Evolutionary conservation across 75 land plant genomes (phyloP).

Genomic region (Ceratopteris richardii): DNA sequence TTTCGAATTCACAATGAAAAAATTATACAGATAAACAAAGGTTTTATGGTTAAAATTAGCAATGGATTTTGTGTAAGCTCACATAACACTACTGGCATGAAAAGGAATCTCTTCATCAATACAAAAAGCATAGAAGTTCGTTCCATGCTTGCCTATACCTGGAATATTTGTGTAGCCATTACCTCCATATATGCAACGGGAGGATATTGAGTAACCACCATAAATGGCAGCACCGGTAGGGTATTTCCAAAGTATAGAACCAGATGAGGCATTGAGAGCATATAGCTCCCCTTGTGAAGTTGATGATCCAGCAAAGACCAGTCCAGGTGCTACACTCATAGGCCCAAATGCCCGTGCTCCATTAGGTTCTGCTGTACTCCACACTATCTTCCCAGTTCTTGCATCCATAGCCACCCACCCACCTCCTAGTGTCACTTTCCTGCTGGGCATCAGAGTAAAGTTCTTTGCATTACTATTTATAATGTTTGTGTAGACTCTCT

Average conservation of each 20-base stretch:
- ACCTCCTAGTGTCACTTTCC: conserved; percentile 14
- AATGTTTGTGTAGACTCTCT: conserved; percentile 39
- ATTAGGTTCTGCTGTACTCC: conserved; percentile 34
- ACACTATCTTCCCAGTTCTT: conserved; percentile 20
- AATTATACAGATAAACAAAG: too few species aligned
- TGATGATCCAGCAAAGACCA: conserved; percentile 26
- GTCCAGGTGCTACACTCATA: conserved; percentile 25
- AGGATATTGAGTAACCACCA: conserved; percentile 25
- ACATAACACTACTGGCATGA: too few species aligned
- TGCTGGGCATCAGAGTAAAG: conserved; percentile 17
- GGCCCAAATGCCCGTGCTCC: conserved; percentile 21
- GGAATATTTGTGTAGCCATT: conserved; percentile 12
- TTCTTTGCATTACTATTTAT: conserved; percentile 12
- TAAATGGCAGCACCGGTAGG: conserved; percentile 23
- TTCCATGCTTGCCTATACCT: background rate
- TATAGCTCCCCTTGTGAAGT: conserved; percentile 22
- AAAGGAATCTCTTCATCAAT: background rate
- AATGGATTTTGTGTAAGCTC: too few species aligned
- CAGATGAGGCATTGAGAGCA: conserved; percentile 27
- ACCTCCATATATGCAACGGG: conserved; percentile 25
- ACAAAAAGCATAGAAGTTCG: background rate
- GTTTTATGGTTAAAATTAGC: too few species aligned
- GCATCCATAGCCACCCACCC: conserved; percentile 48
- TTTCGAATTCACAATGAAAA: too few species aligned
- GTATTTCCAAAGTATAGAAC: conserved; percentile 32